Percentiles rank a stretch among this genome's conserved stretches.
Conservation (phyloP, 2,329 filamentous ascomycete species). For the Colletotrichum orchidophilum region DNA sequence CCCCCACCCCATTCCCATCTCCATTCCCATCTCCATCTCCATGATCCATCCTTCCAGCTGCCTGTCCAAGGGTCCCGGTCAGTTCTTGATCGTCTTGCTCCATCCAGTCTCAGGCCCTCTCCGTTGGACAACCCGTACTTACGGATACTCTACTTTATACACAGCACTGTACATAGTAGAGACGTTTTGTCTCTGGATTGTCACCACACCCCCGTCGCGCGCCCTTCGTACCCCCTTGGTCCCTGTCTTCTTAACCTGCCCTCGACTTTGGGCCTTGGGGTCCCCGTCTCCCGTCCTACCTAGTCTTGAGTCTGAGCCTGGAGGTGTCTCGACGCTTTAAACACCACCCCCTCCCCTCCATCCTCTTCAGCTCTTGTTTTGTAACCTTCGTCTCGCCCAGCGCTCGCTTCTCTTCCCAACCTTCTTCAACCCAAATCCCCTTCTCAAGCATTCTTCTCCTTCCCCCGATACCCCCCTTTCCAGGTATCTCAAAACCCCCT, state of each 20-base stretch:
- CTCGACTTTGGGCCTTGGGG: constrained; percentile 5
- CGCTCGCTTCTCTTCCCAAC: constrained; percentile 21
- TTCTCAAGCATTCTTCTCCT: constrained; percentile 22
- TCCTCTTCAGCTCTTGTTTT: constrained; percentile 16
- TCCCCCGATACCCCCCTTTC: constrained; percentile 5
- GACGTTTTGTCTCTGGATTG: constrained; percentile 29
- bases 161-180: too few species aligned
- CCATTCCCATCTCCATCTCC: neutral
- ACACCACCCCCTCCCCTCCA: constrained; percentile 29
- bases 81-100: constrained; percentile 13
- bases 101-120: constrained; percentile 21
- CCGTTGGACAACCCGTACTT: constrained; percentile 29
- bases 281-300: neutral
- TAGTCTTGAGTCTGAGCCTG: neutral
- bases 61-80: constrained; percentile 23
- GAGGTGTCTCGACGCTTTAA: constrained; percentile 25
- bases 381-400: constrained; percentile 26
- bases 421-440: constrained; percentile 20
- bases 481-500: constrained; percentile 14
- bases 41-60: constrained; percentile 23
- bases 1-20: neutral
- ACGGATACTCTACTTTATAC: too few species aligned
- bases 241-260: neutral
- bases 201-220: constrained; percentile 18
- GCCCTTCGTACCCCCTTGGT: neutral